A percentile compares a stretch with the other conserved stretches of the same genome.
Conservation (phyloP, 257 asterid genomes). For the Rauvolfia tetraphylla region DNA sequence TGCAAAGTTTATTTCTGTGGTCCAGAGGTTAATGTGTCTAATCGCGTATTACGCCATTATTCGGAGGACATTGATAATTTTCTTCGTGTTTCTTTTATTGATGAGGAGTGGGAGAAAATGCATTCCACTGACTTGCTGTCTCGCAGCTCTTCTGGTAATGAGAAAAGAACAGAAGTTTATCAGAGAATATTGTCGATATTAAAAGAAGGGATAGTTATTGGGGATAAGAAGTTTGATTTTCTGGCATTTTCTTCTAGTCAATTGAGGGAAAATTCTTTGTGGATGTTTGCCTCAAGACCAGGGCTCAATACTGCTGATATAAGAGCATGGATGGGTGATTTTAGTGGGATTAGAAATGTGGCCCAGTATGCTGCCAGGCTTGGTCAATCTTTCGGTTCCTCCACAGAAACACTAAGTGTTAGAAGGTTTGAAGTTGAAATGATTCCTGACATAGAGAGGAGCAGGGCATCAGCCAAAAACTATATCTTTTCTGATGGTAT, state of each 20-base stretch:
- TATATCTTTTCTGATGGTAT: conserved; percentile 87
- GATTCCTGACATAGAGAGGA: conserved; percentile 45
- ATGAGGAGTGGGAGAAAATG: conserved; percentile 83
- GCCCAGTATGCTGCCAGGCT: conserved; percentile 96
- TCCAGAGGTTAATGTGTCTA: conserved; percentile 78
- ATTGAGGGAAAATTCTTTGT: conserved; percentile 70
- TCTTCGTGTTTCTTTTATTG: conserved; percentile 86
- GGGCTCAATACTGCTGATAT: conserved; percentile 46
- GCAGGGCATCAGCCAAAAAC: conserved; percentile 13
- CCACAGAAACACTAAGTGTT: conserved; percentile 68
- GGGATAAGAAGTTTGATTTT: conserved; percentile 67
- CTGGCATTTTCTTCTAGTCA: conserved; percentile 91
- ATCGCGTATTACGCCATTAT: conserved; percentile 73
- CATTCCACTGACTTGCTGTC: conserved; percentile 55
- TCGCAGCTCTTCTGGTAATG: conserved; percentile 30
- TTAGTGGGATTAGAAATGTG: conserved; percentile 59
- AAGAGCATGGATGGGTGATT: conserved; percentile 87
- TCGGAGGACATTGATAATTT: conserved; percentile 52
- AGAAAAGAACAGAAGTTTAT: conserved; percentile 48
- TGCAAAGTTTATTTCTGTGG: conserved; percentile 73
- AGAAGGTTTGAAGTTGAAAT: conserved; percentile 39
- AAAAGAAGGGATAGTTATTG: conserved; percentile 62
- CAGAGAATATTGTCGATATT: conserved; percentile 58
- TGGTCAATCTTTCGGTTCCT: conserved; percentile 94
- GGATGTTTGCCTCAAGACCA: conserved; percentile 84